Evolutionary conservation across 1,284 basidiomycete genomes (phyloP).

Genomic region (Entoloma clypeatum): DNA sequence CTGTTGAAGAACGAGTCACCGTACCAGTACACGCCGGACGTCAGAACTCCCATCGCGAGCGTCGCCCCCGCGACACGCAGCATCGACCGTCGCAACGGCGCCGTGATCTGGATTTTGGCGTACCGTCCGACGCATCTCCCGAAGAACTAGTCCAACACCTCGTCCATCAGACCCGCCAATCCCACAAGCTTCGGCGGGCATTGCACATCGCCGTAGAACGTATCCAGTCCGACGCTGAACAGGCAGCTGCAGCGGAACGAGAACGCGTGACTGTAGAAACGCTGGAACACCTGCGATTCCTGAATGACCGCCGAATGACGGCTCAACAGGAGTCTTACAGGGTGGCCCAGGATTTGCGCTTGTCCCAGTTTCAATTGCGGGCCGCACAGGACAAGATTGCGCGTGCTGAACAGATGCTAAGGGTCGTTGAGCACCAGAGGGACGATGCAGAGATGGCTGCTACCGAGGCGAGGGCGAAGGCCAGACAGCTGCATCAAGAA

Average conservation of each 20-base stretch:
- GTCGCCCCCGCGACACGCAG: conserved; percentile 11
- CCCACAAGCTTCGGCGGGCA: conserved; percentile 46
- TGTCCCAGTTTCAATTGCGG: conserved; percentile 63
- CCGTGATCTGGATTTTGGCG: conserved; percentile 27
- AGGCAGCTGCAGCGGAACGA: conserved; percentile 50
- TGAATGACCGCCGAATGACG: conserved; percentile 47
- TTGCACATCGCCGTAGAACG: conserved; percentile 50
- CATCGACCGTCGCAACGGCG: conserved; percentile 9
- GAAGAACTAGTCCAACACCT: conserved; percentile 48
- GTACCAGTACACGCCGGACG: too few species aligned
- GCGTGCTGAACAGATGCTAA: conserved; percentile 41
- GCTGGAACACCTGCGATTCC: conserved; percentile 44
- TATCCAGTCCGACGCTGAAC: conserved; percentile 48
- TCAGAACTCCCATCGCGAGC: too few species aligned
- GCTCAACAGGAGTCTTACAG: conserved; percentile 51
- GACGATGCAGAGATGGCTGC: conserved; percentile 50
- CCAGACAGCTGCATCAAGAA: conserved; percentile 46
- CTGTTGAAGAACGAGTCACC: neutral
- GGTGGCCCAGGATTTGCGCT: conserved; percentile 48
- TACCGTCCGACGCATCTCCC: conserved; percentile 27
- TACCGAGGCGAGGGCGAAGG: conserved; percentile 40
- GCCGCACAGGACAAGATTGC: conserved; percentile 59
- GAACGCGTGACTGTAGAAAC: conserved; percentile 49
- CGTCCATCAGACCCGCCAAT: conserved; percentile 54
- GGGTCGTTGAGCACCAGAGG: conserved; percentile 41